Evolutionary conservation across 768 basidiomycete genomes (phyloP), one percentile per base, ranked within the genome.

Genomic region (Tylopilus sp.): DNA sequence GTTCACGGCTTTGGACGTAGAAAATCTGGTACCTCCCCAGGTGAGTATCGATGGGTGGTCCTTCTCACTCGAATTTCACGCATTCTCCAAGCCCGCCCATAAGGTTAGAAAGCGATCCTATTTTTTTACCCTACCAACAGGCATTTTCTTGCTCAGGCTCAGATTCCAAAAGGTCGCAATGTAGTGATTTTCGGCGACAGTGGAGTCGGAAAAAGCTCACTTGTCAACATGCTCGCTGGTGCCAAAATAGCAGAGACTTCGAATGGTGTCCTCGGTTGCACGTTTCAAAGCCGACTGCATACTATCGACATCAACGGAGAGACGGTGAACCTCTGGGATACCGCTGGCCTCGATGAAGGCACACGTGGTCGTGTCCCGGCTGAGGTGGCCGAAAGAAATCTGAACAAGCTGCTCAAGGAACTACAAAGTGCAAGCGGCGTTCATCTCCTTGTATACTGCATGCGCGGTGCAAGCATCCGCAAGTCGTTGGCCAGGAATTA

Each of bases 151-250:
- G 22, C 43, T 33, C n/a, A n/a, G n/a, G n/a, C n/a, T 50, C 36
- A 60, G 58, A 9, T 33, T 17, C 23, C 25, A 4, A 52, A 51
- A 30, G 20, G 17, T 23, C 62, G 53, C 23, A 77, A 77, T 45
- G 44, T 77, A n/a, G 62, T 77, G 15, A 40, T 77, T 20, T 77
- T 77, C 38, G 75, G 76, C 1, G 73, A 76, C 40, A 68, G 69
- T 3, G 75, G 75, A 15, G 54, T 69, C 3, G 70, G 71, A 12
- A 77, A 78, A 57, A 77, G 76, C 51, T 73, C 72, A 3, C 53
- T 77, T 2, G 59, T 78, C 43, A 77, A 77, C 58, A 67, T 77
- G 70, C 54, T 77, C 18, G 58, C 59, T 25, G 69, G 67, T 23
- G 15, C 41, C 5, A 52, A 66, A 11, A 52, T 48, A 1, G 75